Base-by-base conservation (phyloP, 2,329 filamentous ascomycete genomes). In the Aspergillaceae sp. region DNA sequence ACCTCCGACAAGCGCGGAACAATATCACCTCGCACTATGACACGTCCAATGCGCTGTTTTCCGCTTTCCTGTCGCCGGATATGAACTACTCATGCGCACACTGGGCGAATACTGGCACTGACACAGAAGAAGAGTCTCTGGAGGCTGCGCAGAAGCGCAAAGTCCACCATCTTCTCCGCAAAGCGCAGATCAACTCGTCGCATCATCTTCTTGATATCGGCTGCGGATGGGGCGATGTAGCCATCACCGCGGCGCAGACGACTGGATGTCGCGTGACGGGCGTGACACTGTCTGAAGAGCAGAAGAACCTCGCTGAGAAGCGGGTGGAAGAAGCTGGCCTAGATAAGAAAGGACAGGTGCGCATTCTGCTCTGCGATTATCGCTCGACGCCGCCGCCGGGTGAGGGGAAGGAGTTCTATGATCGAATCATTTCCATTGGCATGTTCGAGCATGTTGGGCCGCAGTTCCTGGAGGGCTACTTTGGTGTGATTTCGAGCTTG, bases 161-260 rank as follows among this genome's bases (percentile, higher is more conserved):
- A 61, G 67, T 87, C 9, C 67, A 75, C 48, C 75, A 78, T 5
- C 83, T 87, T 59, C 80, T 88, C 42, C 71, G 79, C 42, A 81
- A 80, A 29, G 79, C 81, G 9, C 75, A 69, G 41, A 79, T 87
- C 51, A 80, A 83, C 51, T 47, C 73, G 0, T 74, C 73, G 1
- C 83, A 88, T 51, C 83, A 86, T 56, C 78, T 88, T 1, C 66
- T 88, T 10, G 84, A 88, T 55, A 87, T 88, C 45, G 84, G 84
- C 2, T 86, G 82, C 2, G 84, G 84, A 8, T 88, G 84, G 84
- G 84, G 84, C 1, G 82, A 79, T 33, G 82, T 88, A 54, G 83
- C 84, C 3, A 86, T 88, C 37, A 75, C 80, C 51, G 84, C 83
- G 0, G 83, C 84, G 1, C 71, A 74, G 49, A 73, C 67, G 52